Conservation (phyloP, 176 grass and related monocot genomes). For the Carex parvula region DNA sequence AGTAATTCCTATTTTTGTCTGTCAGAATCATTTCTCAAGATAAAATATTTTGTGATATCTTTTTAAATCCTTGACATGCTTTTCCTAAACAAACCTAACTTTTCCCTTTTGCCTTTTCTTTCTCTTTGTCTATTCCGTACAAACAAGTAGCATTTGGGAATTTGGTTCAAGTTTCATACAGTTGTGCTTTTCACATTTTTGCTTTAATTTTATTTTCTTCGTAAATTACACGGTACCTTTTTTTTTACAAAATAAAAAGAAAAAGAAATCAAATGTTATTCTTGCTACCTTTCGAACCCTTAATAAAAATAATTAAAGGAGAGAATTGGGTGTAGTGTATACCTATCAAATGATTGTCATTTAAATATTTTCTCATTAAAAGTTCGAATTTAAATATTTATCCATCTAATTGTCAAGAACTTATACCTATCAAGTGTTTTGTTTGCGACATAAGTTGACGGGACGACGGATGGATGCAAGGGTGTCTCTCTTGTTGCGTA, state of each 20-base stretch:
- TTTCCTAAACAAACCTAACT: conserved; percentile 14
- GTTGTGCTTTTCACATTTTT: background rate
- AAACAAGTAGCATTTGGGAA: background rate
- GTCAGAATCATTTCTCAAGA: background rate
- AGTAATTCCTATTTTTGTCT: background rate
- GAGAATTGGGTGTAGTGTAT: too few species aligned
- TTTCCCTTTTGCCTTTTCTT: background rate
- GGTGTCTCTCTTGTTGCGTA: too few species aligned
- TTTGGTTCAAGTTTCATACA: background rate
- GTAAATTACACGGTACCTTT: background rate
- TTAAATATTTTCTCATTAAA: too few species aligned
- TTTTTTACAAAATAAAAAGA: too few species aligned
- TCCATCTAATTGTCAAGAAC: too few species aligned
- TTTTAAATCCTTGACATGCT: conserved; percentile 2
- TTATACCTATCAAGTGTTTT: too few species aligned
- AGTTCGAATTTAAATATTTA: too few species aligned
- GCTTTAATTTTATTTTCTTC: background rate
- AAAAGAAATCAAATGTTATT: background rate
- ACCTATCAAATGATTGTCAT: too few species aligned
- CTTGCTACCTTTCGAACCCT: background rate
- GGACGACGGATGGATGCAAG: too few species aligned
- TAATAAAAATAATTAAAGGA: too few species aligned
- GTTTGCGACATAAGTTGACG: too few species aligned
- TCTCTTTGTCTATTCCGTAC: conserved; percentile 2
- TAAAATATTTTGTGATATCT: background rate